Evolutionary conservation across 106 monocot species (phyloP).

Genomic region (Gastrodia elata): DNA sequence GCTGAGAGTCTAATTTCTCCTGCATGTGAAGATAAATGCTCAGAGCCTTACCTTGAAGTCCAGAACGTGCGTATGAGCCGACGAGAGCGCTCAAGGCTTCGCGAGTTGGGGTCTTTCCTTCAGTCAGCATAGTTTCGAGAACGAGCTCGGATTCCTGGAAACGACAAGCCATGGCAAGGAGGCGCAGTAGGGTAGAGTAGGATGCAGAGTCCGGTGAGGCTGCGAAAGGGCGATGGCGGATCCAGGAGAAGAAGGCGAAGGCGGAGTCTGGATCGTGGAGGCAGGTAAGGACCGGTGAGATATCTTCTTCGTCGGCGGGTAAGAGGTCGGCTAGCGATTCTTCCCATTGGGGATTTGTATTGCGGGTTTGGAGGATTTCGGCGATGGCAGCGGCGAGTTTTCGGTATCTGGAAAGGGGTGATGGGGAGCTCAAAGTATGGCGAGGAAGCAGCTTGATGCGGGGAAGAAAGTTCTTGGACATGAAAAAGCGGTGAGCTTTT

Average conservation of each 20-base stretch:
- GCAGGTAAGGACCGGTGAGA: conserved; percentile 30
- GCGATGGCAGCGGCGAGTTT: conserved; percentile 22
- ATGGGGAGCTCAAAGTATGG: not conserved
- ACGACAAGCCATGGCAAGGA: conserved; percentile 26
- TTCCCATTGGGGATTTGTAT: conserved; percentile 23
- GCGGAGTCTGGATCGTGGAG: conserved; percentile 47
- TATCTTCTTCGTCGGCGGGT: conserved; percentile 7
- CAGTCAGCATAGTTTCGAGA: conserved; percentile 31
- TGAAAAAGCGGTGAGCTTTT: conserved; percentile 3
- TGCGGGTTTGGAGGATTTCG: conserved; percentile 19
- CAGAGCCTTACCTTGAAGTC: conserved; percentile 36
- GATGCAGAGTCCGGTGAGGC: conserved; percentile 12
- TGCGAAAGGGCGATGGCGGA: conserved; percentile 7
- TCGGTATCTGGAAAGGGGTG: not conserved
- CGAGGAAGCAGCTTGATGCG: conserved; percentile 12
- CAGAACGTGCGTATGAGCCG: conserved; percentile 33
- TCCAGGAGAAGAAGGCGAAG: conserved; percentile 49
- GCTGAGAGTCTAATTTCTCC: conserved; percentile 11
- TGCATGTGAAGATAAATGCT: conserved; percentile 14
- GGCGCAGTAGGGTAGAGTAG: conserved; percentile 45
- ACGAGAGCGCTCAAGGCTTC: conserved; percentile 38
- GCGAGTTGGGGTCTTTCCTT: conserved; percentile 27
- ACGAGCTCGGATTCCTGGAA: conserved; percentile 38
- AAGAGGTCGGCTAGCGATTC: conserved; percentile 11
- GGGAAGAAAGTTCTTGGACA: conserved; percentile 17